Conservation (phyloP, 306 rosid genomes). For the Delonix regia region DNA sequence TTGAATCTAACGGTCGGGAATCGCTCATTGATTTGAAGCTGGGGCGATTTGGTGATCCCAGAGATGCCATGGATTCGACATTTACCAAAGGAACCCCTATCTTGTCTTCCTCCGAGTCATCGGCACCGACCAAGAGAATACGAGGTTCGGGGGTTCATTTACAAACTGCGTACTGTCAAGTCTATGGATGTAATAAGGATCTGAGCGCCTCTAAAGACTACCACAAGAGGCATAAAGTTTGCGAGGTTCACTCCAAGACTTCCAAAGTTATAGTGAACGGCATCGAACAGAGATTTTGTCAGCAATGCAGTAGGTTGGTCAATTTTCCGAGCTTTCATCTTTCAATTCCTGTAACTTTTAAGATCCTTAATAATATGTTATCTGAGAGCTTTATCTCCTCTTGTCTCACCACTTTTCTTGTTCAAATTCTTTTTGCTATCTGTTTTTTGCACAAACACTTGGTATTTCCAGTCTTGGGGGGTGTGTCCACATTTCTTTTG, state of each 20-base stretch:
- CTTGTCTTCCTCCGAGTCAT: conserved; percentile 68
- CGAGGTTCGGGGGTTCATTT: conserved; percentile 55
- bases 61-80: conserved; percentile 43
- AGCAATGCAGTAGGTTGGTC: conserved; percentile 92
- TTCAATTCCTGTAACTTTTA: background rate
- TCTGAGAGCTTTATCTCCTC: conserved; percentile 8
- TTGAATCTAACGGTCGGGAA: conserved; percentile 58
- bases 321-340: conserved; percentile 33
- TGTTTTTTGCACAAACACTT: background rate
- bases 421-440: background rate
- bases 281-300: conserved; percentile 88
- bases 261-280: conserved; percentile 79
- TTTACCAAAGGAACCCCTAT: conserved; percentile 50
- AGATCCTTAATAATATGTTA: background rate
- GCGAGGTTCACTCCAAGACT: conserved; percentile 91
- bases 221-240: conserved; percentile 93
- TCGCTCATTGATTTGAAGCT: conserved; percentile 83
- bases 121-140: conserved; percentile 63
- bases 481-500: background rate
- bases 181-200: conserved; percentile 87
- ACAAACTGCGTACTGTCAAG: conserved; percentile 72
- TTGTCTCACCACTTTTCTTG: background rate
- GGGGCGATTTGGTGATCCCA: conserved; percentile 63
- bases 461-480: background rate
- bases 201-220: conserved; percentile 80